phyloP scores from a whole-genome alignment of 164 flowering plant species.

The Echeveria elegans region DNA sequence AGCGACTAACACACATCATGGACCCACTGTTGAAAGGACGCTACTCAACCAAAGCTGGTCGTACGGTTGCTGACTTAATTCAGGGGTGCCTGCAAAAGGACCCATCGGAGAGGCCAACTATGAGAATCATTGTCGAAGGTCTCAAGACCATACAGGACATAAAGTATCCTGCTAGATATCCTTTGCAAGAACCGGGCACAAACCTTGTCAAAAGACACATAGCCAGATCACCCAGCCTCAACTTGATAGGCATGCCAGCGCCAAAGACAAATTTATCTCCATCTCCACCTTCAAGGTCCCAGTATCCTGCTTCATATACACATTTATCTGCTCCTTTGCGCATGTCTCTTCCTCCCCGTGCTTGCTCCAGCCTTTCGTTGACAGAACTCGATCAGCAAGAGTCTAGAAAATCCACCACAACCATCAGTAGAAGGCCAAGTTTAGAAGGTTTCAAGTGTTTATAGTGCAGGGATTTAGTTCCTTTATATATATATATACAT shows the following conservation, averaged over 20 bases:
- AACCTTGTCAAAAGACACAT: conserved; percentile 40
- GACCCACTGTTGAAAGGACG: conserved; percentile 88
- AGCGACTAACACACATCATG: conserved; percentile 74
- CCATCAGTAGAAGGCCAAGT: conserved; percentile 39
- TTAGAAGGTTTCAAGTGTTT: conserved; percentile 72
- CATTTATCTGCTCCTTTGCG: conserved; percentile 22
- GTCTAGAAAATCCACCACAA: conserved; percentile 41
- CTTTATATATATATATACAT: too few relatives aligned
- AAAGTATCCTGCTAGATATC: conserved; percentile 60
- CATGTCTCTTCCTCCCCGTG: conserved; percentile 36
- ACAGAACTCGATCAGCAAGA: conserved; percentile 48
- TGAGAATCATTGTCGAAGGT: conserved; percentile 66
- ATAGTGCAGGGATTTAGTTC: too few relatives aligned
- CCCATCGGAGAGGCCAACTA: conserved; percentile 85
- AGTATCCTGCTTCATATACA: conserved; percentile 38
- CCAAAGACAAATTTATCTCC: conserved; percentile 51
- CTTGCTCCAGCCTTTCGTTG: conserved; percentile 42
- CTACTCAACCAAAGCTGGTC: conserved; percentile 66
- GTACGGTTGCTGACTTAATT: conserved; percentile 71
- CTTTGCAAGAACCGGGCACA: conserved; percentile 71
- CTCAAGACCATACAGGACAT: conserved; percentile 74
- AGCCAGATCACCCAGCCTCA: conserved; percentile 72
- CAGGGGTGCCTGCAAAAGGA: conserved; percentile 78
- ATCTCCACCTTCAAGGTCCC: conserved; percentile 43
- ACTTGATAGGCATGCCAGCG: conserved; percentile 37